Conservation (phyloP, 345 rosid genomes). For the Aegle marmelos region DNA sequence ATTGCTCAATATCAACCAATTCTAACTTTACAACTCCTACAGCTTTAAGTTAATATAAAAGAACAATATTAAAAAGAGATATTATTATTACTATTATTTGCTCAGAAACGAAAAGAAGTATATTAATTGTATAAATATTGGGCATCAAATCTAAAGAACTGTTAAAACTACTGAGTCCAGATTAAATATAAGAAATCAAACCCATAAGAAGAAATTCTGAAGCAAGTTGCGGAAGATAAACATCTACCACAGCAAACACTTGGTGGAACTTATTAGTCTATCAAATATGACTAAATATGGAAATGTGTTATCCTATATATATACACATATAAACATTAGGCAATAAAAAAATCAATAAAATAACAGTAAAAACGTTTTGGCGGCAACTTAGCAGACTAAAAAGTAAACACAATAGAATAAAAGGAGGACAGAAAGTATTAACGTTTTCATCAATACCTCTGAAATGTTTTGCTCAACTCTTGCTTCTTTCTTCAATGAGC, state of each 20-base stretch:
- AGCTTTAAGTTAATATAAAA: no score
- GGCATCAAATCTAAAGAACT: background rate
- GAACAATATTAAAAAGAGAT: no score
- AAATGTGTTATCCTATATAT: background rate
- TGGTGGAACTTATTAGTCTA: background rate
- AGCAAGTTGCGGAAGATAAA: background rate
- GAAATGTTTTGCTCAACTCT: constrained; percentile 32
- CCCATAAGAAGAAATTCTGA: background rate
- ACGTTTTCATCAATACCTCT: constrained; percentile 45
- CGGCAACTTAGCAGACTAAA: background rate
- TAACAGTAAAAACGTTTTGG: background rate
- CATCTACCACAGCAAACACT: background rate
- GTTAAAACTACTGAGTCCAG: no score
- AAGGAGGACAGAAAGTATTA: background rate
- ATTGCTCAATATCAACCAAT: background rate
- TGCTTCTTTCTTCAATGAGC: constrained; percentile 61
- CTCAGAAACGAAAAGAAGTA: no score
- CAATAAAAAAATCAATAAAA: background rate
- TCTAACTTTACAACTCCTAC: background rate
- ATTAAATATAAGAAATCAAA: no score
- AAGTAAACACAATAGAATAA: background rate
- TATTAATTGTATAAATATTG: no score
- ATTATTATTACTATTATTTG: no score
- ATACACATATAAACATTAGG: background rate
- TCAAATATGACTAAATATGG: background rate